Percentiles rank a stretch among this genome's conserved stretches.
Conservation (phyloP, 2,329 filamentous ascomycete species). For the Penicillium sp. region DNA sequence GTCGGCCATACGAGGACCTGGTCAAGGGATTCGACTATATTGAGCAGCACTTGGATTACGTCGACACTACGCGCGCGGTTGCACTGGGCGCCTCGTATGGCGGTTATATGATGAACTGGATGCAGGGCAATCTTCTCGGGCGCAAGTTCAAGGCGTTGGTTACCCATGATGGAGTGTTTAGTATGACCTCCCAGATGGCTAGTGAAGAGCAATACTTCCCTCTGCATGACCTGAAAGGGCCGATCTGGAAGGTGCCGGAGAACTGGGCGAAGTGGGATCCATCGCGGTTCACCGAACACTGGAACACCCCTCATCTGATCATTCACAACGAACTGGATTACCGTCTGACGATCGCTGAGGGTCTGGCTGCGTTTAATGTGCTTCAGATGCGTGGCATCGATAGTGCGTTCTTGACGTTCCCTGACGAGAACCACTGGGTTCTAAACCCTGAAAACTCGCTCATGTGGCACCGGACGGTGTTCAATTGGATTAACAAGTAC, state of each 20-base stretch:
- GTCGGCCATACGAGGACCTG: conserved; percentile 55
- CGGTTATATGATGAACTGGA: conserved; percentile 62
- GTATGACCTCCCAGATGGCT: conserved; percentile 44
- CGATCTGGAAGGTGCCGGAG: conserved; percentile 50
- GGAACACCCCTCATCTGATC: conserved; percentile 83
- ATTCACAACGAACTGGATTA: conserved; percentile 93
- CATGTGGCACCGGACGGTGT: conserved; percentile 82
- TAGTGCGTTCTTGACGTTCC: conserved; percentile 76
- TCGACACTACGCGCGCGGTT: conserved; percentile 55
- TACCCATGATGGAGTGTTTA: conserved; percentile 53
- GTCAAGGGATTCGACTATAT: conserved; percentile 55
- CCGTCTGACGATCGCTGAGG: conserved; percentile 79
- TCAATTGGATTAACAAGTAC: conserved; percentile 70
- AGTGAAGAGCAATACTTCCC: conserved; percentile 58
- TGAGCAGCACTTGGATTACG: conserved; percentile 49
- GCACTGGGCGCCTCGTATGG: conserved; percentile 56
- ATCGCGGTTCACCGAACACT: conserved; percentile 58
- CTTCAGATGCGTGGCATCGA: conserved; percentile 72
- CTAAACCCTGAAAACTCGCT: conserved; percentile 87
- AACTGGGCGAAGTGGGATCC: conserved; percentile 60
- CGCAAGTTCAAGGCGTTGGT: conserved; percentile 58
- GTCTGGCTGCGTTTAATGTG: conserved; percentile 80
- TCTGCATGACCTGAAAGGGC: conserved; percentile 52
- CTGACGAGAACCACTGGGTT: conserved; percentile 80
- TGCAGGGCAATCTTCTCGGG: conserved; percentile 54